A percentile compares a stretch with the other conserved stretches of the same genome.
Evolutionary conservation across 192 early-diverging fungal species (phyloP).

Genomic region (Dissophora globulifera): DNA sequence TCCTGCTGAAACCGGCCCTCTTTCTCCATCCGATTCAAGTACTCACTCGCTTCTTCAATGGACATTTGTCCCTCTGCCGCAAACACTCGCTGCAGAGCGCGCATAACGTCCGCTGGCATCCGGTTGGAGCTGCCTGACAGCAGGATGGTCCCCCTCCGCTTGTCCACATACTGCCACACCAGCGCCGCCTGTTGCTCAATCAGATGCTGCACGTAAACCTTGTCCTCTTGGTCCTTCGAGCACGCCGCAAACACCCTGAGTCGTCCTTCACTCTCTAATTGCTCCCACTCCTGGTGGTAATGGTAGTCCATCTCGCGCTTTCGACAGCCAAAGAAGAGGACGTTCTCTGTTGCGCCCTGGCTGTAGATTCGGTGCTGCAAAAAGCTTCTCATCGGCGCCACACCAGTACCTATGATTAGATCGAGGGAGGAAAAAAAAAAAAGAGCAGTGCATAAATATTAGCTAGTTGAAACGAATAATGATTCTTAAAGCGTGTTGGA

Average conservation of each 20-base stretch:
- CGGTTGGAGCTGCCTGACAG: constrained; percentile 82
- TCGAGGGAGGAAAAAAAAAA: neutral
- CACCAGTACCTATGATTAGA: constrained; percentile 75
- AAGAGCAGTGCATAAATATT: too few species aligned
- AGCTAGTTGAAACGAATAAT: too few species aligned
- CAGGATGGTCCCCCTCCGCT: constrained; percentile 67
- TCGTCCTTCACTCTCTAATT: constrained; percentile 54
- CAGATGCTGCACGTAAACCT: constrained; percentile 85
- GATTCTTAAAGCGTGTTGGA: too few species aligned
- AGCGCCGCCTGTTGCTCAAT: constrained; percentile 65
- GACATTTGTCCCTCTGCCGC: constrained; percentile 61
- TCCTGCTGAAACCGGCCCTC: constrained; percentile 84
- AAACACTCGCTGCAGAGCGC: constrained; percentile 70
- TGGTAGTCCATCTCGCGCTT: constrained; percentile 76
- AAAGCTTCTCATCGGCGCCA: constrained; percentile 86
- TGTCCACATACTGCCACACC: constrained; percentile 73
- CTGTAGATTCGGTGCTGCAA: constrained; percentile 49
- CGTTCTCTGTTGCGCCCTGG: constrained; percentile 62
- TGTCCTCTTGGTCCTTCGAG: constrained; percentile 84
- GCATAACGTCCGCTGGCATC: constrained; percentile 78
- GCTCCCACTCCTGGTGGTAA: constrained; percentile 75
- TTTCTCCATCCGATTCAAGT: constrained; percentile 72
- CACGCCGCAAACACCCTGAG: constrained; percentile 82
- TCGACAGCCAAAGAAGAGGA: constrained; percentile 90
- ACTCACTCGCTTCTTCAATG: constrained; percentile 65